These are phyloP conservation scores for Coemansia sp. DNA, from an alignment of 192 early-diverging fungal genomes.

Conservation along the genomic window DNA sequence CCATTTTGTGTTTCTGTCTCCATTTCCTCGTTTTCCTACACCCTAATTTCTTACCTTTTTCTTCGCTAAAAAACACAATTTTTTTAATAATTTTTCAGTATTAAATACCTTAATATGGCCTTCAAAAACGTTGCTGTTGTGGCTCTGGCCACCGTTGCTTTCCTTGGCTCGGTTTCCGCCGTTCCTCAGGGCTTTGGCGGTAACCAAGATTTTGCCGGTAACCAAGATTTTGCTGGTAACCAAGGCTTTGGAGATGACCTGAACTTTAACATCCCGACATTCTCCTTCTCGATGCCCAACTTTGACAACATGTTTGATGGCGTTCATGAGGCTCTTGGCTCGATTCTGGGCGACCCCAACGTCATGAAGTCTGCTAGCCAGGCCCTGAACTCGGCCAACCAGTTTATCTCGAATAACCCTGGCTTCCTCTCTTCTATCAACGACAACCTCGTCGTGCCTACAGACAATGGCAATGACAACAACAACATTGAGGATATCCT, in stretches of 20 bases:
- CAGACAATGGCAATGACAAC: neutral
- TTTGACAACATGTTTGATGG: neutral
- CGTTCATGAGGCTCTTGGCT: neutral
- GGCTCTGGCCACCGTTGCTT: constrained; percentile 12
- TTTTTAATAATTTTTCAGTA: neutral
- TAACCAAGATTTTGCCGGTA: neutral
- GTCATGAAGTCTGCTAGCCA: neutral
- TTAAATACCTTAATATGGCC: neutral
- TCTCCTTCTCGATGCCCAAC: neutral
- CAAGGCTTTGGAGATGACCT: too few relatives aligned
- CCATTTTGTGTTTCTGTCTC: neutral
- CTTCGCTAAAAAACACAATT: neutral
- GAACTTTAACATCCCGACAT: neutral
- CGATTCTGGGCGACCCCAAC: constrained; percentile 1
- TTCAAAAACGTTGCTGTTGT: neutral
- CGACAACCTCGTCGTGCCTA: neutral
- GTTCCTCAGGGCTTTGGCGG: constrained; percentile 10
- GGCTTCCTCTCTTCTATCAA: neutral
- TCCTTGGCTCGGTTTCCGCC: constrained; percentile 8
- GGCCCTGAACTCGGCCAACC: neutral
- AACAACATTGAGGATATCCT: neutral
- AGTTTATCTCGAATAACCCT: neutral
- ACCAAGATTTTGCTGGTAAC: neutral
- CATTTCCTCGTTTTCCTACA: neutral
- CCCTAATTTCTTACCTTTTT: neutral